Evolutionary conservation across 2,329 filamentous ascomycete genomes (phyloP).

Genomic region (Cylindrodendrum hubeiense): DNA sequence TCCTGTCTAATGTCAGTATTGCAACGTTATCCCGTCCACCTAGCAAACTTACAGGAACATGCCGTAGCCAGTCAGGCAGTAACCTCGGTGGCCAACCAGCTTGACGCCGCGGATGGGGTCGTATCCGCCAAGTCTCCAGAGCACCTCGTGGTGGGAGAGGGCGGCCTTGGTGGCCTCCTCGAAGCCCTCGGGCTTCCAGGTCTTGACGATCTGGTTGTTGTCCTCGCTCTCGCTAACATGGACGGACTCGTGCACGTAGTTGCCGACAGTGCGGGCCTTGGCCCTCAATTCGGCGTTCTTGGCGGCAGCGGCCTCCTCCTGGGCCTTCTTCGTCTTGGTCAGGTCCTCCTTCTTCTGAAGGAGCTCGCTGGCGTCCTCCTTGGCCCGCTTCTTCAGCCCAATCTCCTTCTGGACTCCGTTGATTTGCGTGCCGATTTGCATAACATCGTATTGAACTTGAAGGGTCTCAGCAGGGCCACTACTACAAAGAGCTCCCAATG

Average conservation of each 20-base stretch:
- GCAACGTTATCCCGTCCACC: not conserved
- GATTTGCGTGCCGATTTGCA: conserved; percentile 85
- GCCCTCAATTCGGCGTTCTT: conserved; percentile 81
- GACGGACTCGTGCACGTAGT: conserved; percentile 84
- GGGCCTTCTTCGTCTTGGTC: conserved; percentile 84
- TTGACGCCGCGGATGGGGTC: conserved; percentile 94
- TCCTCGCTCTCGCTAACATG: conserved; percentile 89
- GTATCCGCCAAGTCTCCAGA: conserved; percentile 88
- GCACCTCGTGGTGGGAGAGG: conserved; percentile 95
- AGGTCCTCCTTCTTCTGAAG: conserved; percentile 82
- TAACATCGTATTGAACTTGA: conserved; percentile 77
- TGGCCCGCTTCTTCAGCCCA: conserved; percentile 91
- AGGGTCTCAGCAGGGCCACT: conserved; percentile 23
- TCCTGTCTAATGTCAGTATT: conserved; percentile 53
- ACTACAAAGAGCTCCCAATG: conserved; percentile 7
- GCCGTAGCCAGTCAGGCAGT: conserved; percentile 91
- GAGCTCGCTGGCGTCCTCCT: conserved; percentile 87
- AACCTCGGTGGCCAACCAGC: conserved; percentile 93
- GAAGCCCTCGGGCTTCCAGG: conserved; percentile 84
- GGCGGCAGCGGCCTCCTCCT: conserved; percentile 79
- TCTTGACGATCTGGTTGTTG: conserved; percentile 81
- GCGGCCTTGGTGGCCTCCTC: conserved; percentile 79
- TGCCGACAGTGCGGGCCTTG: conserved; percentile 84
- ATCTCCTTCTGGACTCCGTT: conserved; percentile 93
- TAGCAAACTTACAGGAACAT: conserved; percentile 72